Evolutionary conservation across 305 asterid species (phyloP).

Genomic region (Solanum hybrid): DNA sequence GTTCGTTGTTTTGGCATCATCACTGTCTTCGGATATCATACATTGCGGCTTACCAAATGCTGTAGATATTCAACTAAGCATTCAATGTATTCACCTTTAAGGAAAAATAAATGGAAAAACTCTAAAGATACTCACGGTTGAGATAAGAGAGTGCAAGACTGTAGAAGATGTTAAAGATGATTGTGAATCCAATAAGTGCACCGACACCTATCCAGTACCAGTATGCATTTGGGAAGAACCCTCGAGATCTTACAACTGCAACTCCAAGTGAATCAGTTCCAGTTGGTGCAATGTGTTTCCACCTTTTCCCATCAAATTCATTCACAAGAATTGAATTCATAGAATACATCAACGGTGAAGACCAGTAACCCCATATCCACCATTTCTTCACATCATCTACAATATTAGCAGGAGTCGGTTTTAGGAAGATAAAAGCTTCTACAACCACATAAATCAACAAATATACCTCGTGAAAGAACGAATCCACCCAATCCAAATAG

Average conservation of each 20-base stretch:
- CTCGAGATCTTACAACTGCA: neutral
- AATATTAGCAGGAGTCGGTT: neutral
- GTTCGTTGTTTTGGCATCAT: neutral
- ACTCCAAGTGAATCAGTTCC: neutral
- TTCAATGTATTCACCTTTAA: neutral
- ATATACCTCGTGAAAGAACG: constrained; percentile 45
- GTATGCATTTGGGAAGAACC: neutral
- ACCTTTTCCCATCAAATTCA: constrained; percentile 57
- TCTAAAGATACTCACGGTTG: neutral
- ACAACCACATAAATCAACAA: neutral
- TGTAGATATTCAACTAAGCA: neutral
- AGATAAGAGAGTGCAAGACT: neutral
- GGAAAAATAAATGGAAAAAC: neutral
- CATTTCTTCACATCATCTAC: constrained; percentile 49
- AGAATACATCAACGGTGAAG: constrained; percentile 22
- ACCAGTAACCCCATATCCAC: constrained; percentile 41
- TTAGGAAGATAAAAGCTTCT: neutral
- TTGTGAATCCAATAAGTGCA: neutral
- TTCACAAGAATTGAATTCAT: constrained; percentile 20
- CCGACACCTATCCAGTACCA: neutral
- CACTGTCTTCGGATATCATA: neutral
- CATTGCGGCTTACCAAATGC: constrained; percentile 15
- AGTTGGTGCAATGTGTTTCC: constrained; percentile 17
- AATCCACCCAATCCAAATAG: constrained; percentile 57
- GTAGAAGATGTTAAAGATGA: neutral